Conservation (phyloP, 352 stramenopile species). For the Phytopythium chamaehyphon region DNA sequence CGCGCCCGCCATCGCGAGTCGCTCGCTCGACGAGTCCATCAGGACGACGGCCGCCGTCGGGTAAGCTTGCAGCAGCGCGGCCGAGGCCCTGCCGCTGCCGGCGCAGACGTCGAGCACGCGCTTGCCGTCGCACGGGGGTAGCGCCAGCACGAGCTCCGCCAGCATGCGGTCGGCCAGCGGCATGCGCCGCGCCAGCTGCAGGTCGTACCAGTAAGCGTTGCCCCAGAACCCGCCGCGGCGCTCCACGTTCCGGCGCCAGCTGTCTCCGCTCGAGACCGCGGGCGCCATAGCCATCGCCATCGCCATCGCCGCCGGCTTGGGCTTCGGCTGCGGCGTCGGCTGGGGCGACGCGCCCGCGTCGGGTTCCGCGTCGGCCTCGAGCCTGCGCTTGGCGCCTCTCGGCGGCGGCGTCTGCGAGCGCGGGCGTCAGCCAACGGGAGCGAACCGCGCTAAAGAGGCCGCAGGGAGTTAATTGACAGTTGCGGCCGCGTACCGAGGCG, state of each 20-base stretch:
- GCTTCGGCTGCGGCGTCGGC: too few species aligned
- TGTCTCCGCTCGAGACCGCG: neutral
- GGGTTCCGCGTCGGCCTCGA: neutral
- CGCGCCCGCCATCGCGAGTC: slow-evolving; percentile 44
- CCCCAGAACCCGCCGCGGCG: slow-evolving; percentile 68
- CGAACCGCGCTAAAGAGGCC: too few species aligned
- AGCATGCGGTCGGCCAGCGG: slow-evolving; percentile 58
- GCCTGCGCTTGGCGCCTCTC: neutral
- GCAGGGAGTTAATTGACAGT: too few species aligned
- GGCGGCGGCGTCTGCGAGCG: neutral
- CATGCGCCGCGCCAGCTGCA: slow-evolving; percentile 54
- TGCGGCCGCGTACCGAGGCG: neutral
- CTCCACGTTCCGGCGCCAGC: slow-evolving; percentile 58
- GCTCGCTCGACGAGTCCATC: slow-evolving; percentile 51
- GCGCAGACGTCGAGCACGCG: slow-evolving; percentile 65
- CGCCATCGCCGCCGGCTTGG: neutral
- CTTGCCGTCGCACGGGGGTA: slow-evolving; percentile 57
- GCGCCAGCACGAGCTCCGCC: slow-evolving; percentile 49
- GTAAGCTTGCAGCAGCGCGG: slow-evolving; percentile 55
- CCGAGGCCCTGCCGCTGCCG: slow-evolving; percentile 51
- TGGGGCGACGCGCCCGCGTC: too few species aligned
- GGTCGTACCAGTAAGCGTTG: slow-evolving; percentile 75
- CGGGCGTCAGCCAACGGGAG: neutral
- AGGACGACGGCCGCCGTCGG: slow-evolving; percentile 49
- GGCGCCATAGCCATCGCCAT: neutral